Base-by-base conservation (phyloP, 2,329 filamentous ascomycete genomes). In the Verticillium zaregamsianum region DNA sequence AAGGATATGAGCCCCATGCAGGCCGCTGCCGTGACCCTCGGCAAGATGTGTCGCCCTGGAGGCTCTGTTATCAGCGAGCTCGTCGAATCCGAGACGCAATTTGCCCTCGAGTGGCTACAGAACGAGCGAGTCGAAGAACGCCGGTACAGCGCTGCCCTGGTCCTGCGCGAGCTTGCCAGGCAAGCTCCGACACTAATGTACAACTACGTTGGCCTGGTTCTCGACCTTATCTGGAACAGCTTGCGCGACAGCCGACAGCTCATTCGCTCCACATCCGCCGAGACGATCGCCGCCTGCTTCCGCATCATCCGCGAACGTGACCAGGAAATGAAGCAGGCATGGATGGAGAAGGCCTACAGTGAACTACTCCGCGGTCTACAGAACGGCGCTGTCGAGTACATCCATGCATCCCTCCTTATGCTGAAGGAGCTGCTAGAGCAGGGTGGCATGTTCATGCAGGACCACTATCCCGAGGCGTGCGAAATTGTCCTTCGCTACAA, bases 361-460 rank as follows among this genome's bases (percentile, higher is more conserved):
- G 93, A 97, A 76, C 88, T 93, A 20, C 83, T 92, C 63, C 83
- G 86, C 64, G 93, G 93, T 7, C 87, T 99, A 68, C 88, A 89
- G 72, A 85, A 89, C 58, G 90, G 88, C 68, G 92, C 92, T 20
- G 85, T 96, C 60, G 95, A 99, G 74, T 90, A 88, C 63, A 90
- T 96, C 52, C 96, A 99, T 72, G 95, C 92, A n/a, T 97, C 94
- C 2, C 83, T 99, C 49, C 83, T 99, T 23, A 93, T 96, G 1
- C 84, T 98, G 69, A 96, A 94, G 74, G 94, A 98, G 77, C 84
- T 99, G 57, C 86, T 99, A 20, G 87, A 95, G 65, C 94, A 97
- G 73, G 95, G 95, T 59, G 93, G 93, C 68, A 99, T 99, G 94
- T 99, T 96, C 76, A 98, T 99, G 95, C 93, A 97, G 70, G 91